These are phyloP conservation scores for Pelargonium myrrhifolium DNA, from an alignment of 441 rosid genomes.

Conservation along the genomic window DNA sequence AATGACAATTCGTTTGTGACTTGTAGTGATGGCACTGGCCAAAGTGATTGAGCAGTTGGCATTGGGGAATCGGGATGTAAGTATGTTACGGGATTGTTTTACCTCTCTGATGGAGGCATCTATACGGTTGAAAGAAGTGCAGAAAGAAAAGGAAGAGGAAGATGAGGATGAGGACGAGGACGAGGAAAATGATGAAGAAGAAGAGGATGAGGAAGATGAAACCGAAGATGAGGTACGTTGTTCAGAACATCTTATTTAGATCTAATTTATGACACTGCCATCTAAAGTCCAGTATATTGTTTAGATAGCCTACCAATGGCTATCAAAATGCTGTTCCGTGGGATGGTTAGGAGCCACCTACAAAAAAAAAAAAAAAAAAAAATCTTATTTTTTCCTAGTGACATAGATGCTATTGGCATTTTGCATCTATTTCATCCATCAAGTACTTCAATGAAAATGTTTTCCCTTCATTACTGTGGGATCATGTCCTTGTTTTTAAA, in stretches of 20 bases:
- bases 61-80: conserved; percentile 30
- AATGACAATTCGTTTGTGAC: not conserved
- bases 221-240: conserved; percentile 47
- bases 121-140: conserved; percentile 43
- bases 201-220: conserved; percentile 36
- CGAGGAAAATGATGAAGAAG: conserved; percentile 23
- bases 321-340: not conserved
- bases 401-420: not conserved
- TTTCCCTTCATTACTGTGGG: not conserved
- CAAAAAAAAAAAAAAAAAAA: too few relatives aligned
- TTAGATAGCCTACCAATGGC: not conserved
- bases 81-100: conserved; percentile 45
- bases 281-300: not conserved
- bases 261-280: conserved; percentile 9
- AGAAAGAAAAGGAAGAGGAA: conserved; percentile 47
- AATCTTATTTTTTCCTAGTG: not conserved
- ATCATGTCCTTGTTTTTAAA: conserved; percentile 10
- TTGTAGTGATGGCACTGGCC: conserved; percentile 49
- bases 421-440: not conserved
- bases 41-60: conserved; percentile 56
- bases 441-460: not conserved
- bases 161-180: conserved; percentile 44
- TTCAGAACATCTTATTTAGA: conserved; percentile 3
- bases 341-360: not conserved
- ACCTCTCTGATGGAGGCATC: conserved; percentile 56